Base-by-base conservation (phyloP, 2,329 filamentous ascomycete species). In the Trichoderma afroharzianum region DNA sequence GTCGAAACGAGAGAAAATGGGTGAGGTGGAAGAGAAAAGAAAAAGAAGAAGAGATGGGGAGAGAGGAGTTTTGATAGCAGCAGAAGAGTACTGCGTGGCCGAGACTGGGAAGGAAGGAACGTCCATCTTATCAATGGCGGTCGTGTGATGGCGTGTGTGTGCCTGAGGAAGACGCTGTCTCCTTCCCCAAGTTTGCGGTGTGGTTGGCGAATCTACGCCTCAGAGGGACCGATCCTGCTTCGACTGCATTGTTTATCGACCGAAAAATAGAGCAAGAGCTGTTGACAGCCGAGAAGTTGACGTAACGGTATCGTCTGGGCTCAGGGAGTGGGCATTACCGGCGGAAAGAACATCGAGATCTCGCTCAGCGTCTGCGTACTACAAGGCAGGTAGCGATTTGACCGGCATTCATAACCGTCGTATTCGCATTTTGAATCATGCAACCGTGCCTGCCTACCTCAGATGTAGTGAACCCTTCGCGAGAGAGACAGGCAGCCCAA, bases 1-100 rank as follows among this genome's bases (percentile, higher is more conserved):
- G 57, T 58, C 59, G 62, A 72, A 67, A 32, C 28, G 64, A 68
- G 63, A 71, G 58, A 53, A 58, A 58, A 7, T 21, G 57, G 26
- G 33, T 55, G 63, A 64, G 24, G 18, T 43, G 47, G 30, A 33
- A 64, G 63, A 21, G 61, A 21, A 62, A 73, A 57, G 72, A 75
- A 3, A 9, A 47, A 33, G 53, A 47, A 7, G 33, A 26, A 2
- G 64, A 21, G 18, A 8, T 26, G 15, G 53, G 50, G 24, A 43
- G 15, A 63, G 72, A 70, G 74, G 71, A 74, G 57, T 36, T 36
- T 43, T 58, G 24, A 14, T 9, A 30, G 15, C 24, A 15, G 57
- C 9, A 69, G 21, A 53, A 61, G 11, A 53, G 15, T 26, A 8
- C 3, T 58, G 63, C 21, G 47, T 15, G 24, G 12, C 24, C 18